Conservation (phyloP, 2,329 filamentous ascomycete genomes). For the Lithohypha guttulata region DNA sequence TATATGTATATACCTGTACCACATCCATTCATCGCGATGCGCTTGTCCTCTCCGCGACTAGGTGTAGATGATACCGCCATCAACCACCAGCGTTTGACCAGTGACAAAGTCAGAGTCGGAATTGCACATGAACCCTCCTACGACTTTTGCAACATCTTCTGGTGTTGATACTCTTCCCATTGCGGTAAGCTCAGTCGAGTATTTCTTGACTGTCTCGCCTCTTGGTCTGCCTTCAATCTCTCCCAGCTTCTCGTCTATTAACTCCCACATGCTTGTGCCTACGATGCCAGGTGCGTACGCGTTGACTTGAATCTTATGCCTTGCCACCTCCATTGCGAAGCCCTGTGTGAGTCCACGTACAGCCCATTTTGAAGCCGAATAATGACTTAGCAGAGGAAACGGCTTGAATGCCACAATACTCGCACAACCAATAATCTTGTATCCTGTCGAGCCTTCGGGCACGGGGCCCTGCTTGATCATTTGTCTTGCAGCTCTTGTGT, state of each 20-base stretch:
- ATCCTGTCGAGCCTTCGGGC: slow-evolving; percentile 25
- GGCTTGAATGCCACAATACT: slow-evolving; percentile 49
- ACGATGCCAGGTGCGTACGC: slow-evolving; percentile 59
- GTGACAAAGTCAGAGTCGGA: slow-evolving; percentile 53
- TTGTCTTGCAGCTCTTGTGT: slow-evolving; percentile 51
- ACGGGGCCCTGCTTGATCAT: slow-evolving; percentile 50
- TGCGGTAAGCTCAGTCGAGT: slow-evolving; percentile 43
- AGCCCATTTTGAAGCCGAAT: slow-evolving; percentile 55
- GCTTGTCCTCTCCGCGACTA: neutral
- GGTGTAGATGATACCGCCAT: slow-evolving; percentile 46
- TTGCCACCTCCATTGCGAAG: slow-evolving; percentile 55
- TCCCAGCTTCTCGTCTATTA: slow-evolving; percentile 52
- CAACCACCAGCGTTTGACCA: slow-evolving; percentile 54
- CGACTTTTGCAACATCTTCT: slow-evolving; percentile 52
- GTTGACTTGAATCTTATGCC: slow-evolving; percentile 55
- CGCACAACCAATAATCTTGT: slow-evolving; percentile 44
- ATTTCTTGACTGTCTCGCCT: slow-evolving; percentile 47
- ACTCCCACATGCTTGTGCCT: slow-evolving; percentile 57
- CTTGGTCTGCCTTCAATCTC: slow-evolving; percentile 41
- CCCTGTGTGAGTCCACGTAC: slow-evolving; percentile 56
- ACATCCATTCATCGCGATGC: no score
- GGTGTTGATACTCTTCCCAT: slow-evolving; percentile 49
- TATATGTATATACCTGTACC: neutral
- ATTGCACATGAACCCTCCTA: slow-evolving; percentile 48
- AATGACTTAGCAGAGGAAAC: slow-evolving; percentile 49